Evolutionary conservation across 192 early-diverging fungal species (phyloP), one percentile per base, ranked within the genome.

Genomic region (Entomortierella beljakovae): DNA sequence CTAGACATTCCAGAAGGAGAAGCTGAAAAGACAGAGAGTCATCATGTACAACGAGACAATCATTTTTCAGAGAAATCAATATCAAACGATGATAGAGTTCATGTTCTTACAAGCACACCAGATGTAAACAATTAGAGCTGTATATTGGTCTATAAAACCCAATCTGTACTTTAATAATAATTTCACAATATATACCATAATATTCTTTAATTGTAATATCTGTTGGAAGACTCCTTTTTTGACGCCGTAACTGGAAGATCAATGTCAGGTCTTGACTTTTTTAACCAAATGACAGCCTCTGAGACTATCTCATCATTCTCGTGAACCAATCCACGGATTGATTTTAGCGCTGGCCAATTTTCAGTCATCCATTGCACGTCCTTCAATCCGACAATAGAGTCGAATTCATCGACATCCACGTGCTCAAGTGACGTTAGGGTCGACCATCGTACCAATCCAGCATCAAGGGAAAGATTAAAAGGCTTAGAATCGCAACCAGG

Each of bases 331-430:
- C 53, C 49, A 5, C 37, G 15, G 25, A 73, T 46, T n/a, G 22
- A n/a, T 22, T 25, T 43, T 35, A 64, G 22, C 16, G n/a, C 26
- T 8, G 53, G 55, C 71, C 71, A 74, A 31, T 66, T 28, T 16
- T 52, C 34, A 1, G 53, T 31, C 51, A 74, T 60, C 71, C 63
- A 74, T 32, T 61, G 32, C 1, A 74, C 28, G 0, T 65, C 64
- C 15, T 43, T 38, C 16, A 74, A 50, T 22, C 64, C 61, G 33
- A 74, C 61, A 6, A 18, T 40, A 28, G 57, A 43, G 26, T 59
- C 28, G 35, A 74, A 6, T 1, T 28, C 46, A 13, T 65, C 63
- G 26, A 57, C 37, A 32, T 66, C 57, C 22, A 74, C 29, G 16
- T 23, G 26, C 49, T 57, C 62, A 9, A 74, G 26, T 1, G 6